A percentile compares a stretch with the other conserved stretches of the same genome.
Conservation (phyloP, 306 rosid genomes). For the Cicer arietinum region DNA sequence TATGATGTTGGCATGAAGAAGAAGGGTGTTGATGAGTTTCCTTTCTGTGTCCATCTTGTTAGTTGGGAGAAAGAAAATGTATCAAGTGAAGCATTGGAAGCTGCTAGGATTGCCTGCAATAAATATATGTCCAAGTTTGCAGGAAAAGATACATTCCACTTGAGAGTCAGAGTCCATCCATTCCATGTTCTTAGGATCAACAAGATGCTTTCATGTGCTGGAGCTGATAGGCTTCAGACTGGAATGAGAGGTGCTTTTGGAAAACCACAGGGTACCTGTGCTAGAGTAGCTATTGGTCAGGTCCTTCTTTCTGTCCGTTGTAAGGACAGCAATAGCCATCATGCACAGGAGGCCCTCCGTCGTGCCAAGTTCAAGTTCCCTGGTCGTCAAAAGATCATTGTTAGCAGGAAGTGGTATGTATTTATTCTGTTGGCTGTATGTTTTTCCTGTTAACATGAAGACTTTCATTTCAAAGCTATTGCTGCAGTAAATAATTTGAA, state of each 20-base stretch:
- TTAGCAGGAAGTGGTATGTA: conserved; percentile 79
- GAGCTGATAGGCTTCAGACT: conserved; percentile 88
- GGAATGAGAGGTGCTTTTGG: conserved; percentile 91
- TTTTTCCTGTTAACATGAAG: background rate
- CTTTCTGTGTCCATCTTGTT: conserved; percentile 88
- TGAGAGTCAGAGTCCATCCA: conserved; percentile 91
- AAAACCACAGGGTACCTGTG: conserved; percentile 78
- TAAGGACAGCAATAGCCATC: conserved; percentile 72
- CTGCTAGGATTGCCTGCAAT: conserved; percentile 87
- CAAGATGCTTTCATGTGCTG: conserved; percentile 78
- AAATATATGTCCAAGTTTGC: conserved; percentile 87
- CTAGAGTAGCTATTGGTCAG: conserved; percentile 84
- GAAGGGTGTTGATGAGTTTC: conserved; percentile 93
- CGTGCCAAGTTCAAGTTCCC: conserved; percentile 90
- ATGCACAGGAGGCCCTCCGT: conserved; percentile 91
- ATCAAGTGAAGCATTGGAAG: conserved; percentile 86
- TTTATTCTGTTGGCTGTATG: background rate
- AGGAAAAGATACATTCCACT: conserved; percentile 84
- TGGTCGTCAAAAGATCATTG: conserved; percentile 87
- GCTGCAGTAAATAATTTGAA: background rate
- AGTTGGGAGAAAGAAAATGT: conserved; percentile 94
- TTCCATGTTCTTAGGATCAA: conserved; percentile 91
- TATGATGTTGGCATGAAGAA: conserved; percentile 94
- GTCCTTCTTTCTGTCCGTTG: conserved; percentile 88
- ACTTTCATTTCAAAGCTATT: background rate